Evolutionary conservation across 1,139 yeast genomes (phyloP).

Genomic region (Taiozyma sp.): DNA sequence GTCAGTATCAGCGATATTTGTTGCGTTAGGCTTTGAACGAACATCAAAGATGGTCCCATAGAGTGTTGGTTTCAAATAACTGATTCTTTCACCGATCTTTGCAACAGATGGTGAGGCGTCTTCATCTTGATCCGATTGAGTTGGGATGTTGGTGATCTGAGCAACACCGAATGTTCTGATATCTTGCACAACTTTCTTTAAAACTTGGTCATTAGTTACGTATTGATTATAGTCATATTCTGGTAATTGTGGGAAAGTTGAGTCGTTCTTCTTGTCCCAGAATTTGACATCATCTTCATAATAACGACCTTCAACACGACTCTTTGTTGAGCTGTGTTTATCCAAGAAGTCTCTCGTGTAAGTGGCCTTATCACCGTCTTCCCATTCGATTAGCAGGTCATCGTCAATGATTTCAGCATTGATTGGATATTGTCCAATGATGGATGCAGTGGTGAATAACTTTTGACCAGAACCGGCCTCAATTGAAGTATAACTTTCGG

Average conservation of each 20-base stretch:
- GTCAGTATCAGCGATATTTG: conserved; percentile 70
- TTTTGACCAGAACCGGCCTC: conserved; percentile 60
- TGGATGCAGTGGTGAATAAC: conserved; percentile 57
- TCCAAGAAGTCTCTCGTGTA: conserved; percentile 47
- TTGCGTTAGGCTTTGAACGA: conserved; percentile 54
- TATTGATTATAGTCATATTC: conserved; percentile 40
- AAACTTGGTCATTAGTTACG: conserved; percentile 33
- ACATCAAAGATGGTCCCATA: conserved; percentile 77
- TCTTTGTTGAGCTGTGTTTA: conserved; percentile 34
- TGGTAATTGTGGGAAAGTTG: conserved; percentile 23
- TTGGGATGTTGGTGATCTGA: conserved; percentile 51
- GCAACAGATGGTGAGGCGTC: conserved; percentile 31
- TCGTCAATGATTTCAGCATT: conserved; percentile 26
- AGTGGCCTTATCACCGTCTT: conserved; percentile 43
- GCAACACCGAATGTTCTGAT: conserved; percentile 58
- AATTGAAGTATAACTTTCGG: conserved; percentile 44
- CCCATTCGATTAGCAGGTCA: conserved; percentile 50
- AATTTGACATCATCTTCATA: conserved; percentile 32
- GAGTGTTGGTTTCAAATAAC: conserved; percentile 69
- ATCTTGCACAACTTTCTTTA: conserved; percentile 39
- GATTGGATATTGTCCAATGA: conserved; percentile 28
- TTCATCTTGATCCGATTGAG: conserved; percentile 22
- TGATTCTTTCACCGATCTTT: conserved; percentile 54
- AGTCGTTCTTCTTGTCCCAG: conserved; percentile 34
- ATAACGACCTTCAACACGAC: conserved; percentile 29